These are phyloP conservation scores for Penicillium pancosmium DNA, from an alignment of 495 filamentous ascomycete genomes.

Conservation along the genomic window DNA sequence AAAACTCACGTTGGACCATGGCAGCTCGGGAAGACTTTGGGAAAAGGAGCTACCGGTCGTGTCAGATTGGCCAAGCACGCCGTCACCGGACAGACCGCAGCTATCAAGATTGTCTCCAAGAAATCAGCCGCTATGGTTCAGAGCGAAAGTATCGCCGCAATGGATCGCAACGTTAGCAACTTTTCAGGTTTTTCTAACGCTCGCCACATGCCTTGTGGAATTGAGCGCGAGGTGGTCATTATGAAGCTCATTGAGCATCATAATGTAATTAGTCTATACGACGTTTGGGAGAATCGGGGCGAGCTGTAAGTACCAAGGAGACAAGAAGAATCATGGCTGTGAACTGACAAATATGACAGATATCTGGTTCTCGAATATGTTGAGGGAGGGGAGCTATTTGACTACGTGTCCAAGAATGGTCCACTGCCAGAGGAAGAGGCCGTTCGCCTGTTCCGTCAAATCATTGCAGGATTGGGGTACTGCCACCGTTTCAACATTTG, in stretches of 20 bases:
- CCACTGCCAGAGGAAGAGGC: constrained; percentile 76
- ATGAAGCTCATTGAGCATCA: constrained; percentile 95
- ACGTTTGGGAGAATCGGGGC: constrained; percentile 94
- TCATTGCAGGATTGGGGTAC: constrained; percentile 88
- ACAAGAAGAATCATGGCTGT: neutral
- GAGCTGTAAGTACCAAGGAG: constrained; percentile 71
- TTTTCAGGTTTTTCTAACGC: constrained; percentile 39
- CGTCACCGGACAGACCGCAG: constrained; percentile 72
- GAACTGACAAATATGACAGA: constrained; percentile 42
- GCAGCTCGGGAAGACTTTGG: constrained; percentile 84
- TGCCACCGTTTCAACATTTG: constrained; percentile 93
- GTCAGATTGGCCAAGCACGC: constrained; percentile 82
- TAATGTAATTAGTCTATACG: constrained; percentile 87
- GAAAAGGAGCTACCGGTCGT: constrained; percentile 79
- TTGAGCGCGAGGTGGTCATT: constrained; percentile 92
- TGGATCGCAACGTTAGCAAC: constrained; percentile 60
- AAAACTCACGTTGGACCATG: constrained; percentile 89
- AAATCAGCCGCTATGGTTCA: constrained; percentile 69
- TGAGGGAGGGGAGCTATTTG: constrained; percentile 86
- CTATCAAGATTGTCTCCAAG: constrained; percentile 92
- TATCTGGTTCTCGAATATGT: constrained; percentile 98
- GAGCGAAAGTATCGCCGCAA: constrained; percentile 73
- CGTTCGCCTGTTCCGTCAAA: constrained; percentile 85
- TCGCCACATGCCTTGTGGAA: constrained; percentile 76
- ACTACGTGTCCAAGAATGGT: constrained; percentile 70